Percentiles rank a stretch among this genome's conserved stretches.
These are phyloP conservation scores for Leptographium radiaticola DNA, from an alignment of 2,329 filamentous ascomycete species.

Conservation along the genomic window DNA sequence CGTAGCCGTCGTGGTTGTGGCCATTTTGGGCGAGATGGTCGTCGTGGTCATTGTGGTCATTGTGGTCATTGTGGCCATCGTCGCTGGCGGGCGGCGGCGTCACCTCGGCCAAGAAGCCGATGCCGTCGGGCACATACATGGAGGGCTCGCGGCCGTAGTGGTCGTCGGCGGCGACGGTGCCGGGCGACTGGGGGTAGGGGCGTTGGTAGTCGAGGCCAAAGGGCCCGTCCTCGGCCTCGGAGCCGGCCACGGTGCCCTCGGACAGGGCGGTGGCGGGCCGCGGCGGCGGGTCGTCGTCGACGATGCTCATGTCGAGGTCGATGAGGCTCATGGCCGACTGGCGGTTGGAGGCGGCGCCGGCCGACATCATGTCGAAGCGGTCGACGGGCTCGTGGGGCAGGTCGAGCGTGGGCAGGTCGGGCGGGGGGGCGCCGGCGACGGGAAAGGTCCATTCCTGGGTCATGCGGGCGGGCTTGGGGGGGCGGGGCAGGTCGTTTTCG, in stretches of 20 bases:
- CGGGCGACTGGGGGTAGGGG: not conserved
- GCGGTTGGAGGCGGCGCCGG: constrained; percentile 13
- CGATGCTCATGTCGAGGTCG: constrained; percentile 19
- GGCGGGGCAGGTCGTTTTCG: not conserved
- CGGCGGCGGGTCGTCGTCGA: constrained; percentile 35
- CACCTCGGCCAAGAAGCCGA: constrained; percentile 23
- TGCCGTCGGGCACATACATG: constrained; percentile 42
- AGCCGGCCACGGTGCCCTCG: constrained; percentile 22
- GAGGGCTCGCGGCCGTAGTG: constrained; percentile 35
- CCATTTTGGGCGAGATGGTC: too few species aligned
- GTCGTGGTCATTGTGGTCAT: not conserved
- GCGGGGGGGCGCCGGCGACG: constrained; percentile 19
- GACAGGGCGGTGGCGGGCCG: constrained; percentile 47
- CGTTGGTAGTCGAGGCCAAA: constrained; percentile 24
- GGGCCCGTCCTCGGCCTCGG: constrained; percentile 28
- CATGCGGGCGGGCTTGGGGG: not conserved
- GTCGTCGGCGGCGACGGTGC: constrained; percentile 13
- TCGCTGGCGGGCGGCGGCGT: not conserved
- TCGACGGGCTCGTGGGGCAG: constrained; percentile 18
- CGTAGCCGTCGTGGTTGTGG: not conserved
- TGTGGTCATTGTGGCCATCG: not conserved
- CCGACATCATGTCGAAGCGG: constrained; percentile 8
- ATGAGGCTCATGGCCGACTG: constrained; percentile 21
- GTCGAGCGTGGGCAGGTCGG: constrained; percentile 23
- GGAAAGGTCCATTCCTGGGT: constrained; percentile 4